Evolutionary conservation across 1,284 basidiomycete species (phyloP).

Genomic region (Boletus hoseneyae): DNA sequence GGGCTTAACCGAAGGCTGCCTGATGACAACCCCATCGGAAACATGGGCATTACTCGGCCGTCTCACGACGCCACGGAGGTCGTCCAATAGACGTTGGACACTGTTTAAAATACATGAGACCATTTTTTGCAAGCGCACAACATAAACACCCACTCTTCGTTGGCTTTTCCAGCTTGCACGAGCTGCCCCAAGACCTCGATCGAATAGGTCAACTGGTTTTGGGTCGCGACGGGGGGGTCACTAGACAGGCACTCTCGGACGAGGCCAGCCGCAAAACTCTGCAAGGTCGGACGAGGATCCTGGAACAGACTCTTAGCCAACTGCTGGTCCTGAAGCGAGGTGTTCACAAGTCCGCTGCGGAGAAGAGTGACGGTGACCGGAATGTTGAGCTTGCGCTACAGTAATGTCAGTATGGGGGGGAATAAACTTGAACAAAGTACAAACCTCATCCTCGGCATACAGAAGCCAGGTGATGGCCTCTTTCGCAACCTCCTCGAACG

Average conservation of each 20-base stretch:
- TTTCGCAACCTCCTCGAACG: slow-evolving; percentile 90
- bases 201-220: slow-evolving; percentile 78
- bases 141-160: slow-evolving; percentile 63
- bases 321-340: slow-evolving; percentile 85
- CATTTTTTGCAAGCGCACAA: slow-evolving; percentile 1
- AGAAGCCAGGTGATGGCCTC: slow-evolving; percentile 97
- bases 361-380: slow-evolving; percentile 90
- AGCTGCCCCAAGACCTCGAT: slow-evolving; percentile 80
- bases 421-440: slow-evolving; percentile 23
- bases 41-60: slow-evolving; percentile 33
- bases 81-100: slow-evolving; percentile 62
- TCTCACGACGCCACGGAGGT: slow-evolving; percentile 63
- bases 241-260: slow-evolving; percentile 84
- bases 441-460: slow-evolving; percentile 93
- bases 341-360: slow-evolving; percentile 78
- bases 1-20: slow-evolving; percentile 55
- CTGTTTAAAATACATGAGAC: slow-evolving; percentile 32
- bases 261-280: slow-evolving; percentile 82
- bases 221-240: slow-evolving; percentile 76
- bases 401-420: slow-evolving; percentile 15
- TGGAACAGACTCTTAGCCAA: slow-evolving; percentile 85
- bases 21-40: slow-evolving; percentile 37
- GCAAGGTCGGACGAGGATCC: slow-evolving; percentile 73
- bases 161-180: slow-evolving; percentile 71
- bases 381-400: slow-evolving; percentile 91